Percentiles rank a stretch among this genome's conserved stretches.
Evolutionary conservation across 345 rosid species (phyloP).

Genomic region (Camelina hispida): DNA sequence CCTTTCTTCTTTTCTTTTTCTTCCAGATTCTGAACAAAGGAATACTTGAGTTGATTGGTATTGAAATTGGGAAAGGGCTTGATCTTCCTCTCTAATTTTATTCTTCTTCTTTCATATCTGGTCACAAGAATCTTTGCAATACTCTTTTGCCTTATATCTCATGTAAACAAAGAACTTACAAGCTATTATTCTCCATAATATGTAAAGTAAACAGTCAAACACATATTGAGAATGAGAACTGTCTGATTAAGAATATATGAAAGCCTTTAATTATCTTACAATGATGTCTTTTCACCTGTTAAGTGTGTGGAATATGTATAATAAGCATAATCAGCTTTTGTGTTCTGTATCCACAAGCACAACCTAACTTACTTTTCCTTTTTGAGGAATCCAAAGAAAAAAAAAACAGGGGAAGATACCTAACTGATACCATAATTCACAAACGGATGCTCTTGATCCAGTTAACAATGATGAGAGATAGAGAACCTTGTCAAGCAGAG

Average conservation of each 20-base stretch:
- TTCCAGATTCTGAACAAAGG: constrained; percentile 77
- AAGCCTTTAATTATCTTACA: constrained; percentile 38
- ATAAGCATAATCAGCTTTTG: constrained; percentile 31
- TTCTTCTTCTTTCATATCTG: constrained; percentile 15
- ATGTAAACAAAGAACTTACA: constrained; percentile 8
- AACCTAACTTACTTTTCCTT: constrained; percentile 30
- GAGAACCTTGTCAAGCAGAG: constrained; percentile 39
- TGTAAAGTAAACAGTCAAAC: background rate
- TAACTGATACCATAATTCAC: constrained; percentile 30
- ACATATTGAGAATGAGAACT: constrained; percentile 13
- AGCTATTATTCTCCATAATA: background rate
- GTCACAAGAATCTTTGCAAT: background rate
- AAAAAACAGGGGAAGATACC: background rate
- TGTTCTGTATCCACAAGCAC: constrained; percentile 41
- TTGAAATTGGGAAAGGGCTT: constrained; percentile 87
- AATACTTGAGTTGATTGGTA: constrained; percentile 72
- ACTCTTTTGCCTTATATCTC: background rate
- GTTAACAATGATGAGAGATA: constrained; percentile 12
- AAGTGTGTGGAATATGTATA: constrained; percentile 33
- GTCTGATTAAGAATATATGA: constrained; percentile 5
- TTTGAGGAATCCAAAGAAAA: constrained; percentile 9
- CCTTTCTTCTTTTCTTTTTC: background rate
- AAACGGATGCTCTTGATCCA: constrained; percentile 30
- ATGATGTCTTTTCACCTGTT: constrained; percentile 24
- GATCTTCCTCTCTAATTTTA: constrained; percentile 70